Base-by-base conservation (phyloP, 495 filamentous ascomycete species). In the Penicillium antarcticum region DNA sequence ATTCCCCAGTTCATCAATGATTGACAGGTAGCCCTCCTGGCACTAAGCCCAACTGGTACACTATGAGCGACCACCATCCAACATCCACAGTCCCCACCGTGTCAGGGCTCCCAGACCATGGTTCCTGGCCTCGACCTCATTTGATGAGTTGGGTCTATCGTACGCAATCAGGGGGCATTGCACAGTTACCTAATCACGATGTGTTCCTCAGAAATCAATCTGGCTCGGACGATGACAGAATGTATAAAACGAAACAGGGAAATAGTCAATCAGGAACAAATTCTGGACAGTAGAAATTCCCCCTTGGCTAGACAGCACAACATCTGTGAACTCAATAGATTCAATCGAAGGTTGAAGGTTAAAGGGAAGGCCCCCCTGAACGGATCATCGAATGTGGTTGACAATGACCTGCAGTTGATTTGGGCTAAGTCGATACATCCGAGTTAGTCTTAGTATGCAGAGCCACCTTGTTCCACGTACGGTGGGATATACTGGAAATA, bases 1-100 rank as follows among this genome's bases (percentile, higher is more conserved):
- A 58, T 66, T 55, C 59, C 60, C 62, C 62, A 66, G 54, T 66
- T 58, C 60, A 63, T 64, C 53, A 55, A 59, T 48, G 61, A 66
- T 66, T 66, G 63, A 66, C 63, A 64, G 61, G 51, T 57, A 34
- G 40, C 29, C 40, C 18, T 31, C 17, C 41, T 60, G 49, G 26
- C 39, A 37, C 42, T 56, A 61, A 55, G 19, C 51, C 54, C 46
- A 53, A 60, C 41, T n/a, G 18, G 50, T 24, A 26, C 24, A 21
- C 14, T 32, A 31, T 36, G 41, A 55, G 42, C 50, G 32, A 45
- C 51, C 56, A 48, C 29, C 18, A 37, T 46, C 33, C 44, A 50
- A 50, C 49, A 57, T 45, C 59, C 56, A 60, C 60, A 42, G 17
- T 49, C 39, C 51, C 63, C 63, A 67, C 63, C 53, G 46, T 62